Conservation (phyloP, 106 monocot genomes). For the Dioscorea alata region DNA sequence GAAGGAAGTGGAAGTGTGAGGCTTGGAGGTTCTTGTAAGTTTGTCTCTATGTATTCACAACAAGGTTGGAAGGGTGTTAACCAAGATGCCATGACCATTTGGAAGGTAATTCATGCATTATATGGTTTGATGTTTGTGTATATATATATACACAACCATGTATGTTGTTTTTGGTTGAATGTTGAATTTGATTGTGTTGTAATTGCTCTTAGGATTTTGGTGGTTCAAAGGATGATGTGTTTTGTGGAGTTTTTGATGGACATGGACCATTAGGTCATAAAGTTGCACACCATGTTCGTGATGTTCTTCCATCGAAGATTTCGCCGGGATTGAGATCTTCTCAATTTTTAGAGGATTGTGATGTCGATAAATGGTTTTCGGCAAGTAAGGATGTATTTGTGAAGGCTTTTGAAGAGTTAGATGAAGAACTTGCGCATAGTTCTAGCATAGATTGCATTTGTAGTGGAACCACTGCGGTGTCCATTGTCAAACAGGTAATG, state of each 20-base stretch:
- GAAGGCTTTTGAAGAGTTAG: slow-evolving; percentile 40
- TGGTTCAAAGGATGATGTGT: slow-evolving; percentile 16
- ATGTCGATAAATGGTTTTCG: background rate
- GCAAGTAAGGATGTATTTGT: slow-evolving; percentile 15
- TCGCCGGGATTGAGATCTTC: background rate
- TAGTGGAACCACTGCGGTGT: slow-evolving; percentile 46
- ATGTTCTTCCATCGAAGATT: slow-evolving; percentile 28
- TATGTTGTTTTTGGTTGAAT: no score
- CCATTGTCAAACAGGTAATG: slow-evolving; percentile 34
- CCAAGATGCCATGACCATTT: slow-evolving; percentile 60
- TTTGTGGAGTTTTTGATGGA: slow-evolving; percentile 48
- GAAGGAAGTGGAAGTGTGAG: slow-evolving; percentile 24
- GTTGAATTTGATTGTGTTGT: no score
- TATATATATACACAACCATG: no score
- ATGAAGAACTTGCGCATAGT: slow-evolving; percentile 23
- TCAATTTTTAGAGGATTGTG: background rate
- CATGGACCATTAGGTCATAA: slow-evolving; percentile 43
- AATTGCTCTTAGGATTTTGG: slow-evolving; percentile 25
- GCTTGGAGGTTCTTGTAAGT: slow-evolving; percentile 22
- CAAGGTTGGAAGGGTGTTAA: slow-evolving; percentile 62
- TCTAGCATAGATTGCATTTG: slow-evolving; percentile 40
- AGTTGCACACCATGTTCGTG: slow-evolving; percentile 34
- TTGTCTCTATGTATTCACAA: slow-evolving; percentile 43
- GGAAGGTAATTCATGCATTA: slow-evolving; percentile 26
- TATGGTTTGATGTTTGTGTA: no score